Conservation (phyloP, 2,329 filamentous ascomycete species). For the Diaporthe australafricana region DNA sequence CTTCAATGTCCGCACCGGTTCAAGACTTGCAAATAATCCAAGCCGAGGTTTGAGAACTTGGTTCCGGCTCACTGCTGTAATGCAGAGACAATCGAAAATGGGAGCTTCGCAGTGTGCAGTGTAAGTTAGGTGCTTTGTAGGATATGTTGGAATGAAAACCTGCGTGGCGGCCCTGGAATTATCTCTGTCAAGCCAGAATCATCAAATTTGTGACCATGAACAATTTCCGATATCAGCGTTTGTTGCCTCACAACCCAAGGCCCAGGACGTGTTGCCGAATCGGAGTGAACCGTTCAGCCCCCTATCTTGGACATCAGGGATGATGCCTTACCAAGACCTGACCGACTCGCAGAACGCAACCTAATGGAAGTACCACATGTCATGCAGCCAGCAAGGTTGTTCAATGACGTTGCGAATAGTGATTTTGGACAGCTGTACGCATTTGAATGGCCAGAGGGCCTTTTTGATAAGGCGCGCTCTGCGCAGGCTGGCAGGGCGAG, state of each 20-base stretch:
- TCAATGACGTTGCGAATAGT: neutral
- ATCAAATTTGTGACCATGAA: neutral
- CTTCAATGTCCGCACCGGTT: neutral
- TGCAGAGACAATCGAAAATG: too few relatives aligned
- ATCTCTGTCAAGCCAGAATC: neutral
- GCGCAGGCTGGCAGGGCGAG: neutral
- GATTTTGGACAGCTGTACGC: neutral
- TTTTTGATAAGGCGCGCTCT: neutral
- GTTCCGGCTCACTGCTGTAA: neutral
- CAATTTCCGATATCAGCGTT: conserved; percentile 15
- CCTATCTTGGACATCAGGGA: conserved; percentile 22
- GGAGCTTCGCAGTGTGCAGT: too few relatives aligned
- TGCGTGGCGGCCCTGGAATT: neutral
- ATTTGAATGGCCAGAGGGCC: neutral
- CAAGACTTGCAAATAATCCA: too few relatives aligned
- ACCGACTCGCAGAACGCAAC: conserved; percentile 21
- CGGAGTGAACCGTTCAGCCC: neutral
- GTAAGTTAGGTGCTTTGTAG: neutral
- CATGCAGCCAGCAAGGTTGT: neutral
- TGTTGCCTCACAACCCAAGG: neutral
- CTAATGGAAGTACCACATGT: neutral
- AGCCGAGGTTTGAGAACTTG: too few relatives aligned
- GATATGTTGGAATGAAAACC: neutral
- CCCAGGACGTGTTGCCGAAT: neutral
- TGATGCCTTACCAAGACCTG: neutral